Percentiles rank a stretch among this genome's conserved stretches.
These are phyloP conservation scores for Tricladium varicosporioides DNA, from an alignment of 2,329 filamentous ascomycete genomes.

Conservation along the genomic window DNA sequence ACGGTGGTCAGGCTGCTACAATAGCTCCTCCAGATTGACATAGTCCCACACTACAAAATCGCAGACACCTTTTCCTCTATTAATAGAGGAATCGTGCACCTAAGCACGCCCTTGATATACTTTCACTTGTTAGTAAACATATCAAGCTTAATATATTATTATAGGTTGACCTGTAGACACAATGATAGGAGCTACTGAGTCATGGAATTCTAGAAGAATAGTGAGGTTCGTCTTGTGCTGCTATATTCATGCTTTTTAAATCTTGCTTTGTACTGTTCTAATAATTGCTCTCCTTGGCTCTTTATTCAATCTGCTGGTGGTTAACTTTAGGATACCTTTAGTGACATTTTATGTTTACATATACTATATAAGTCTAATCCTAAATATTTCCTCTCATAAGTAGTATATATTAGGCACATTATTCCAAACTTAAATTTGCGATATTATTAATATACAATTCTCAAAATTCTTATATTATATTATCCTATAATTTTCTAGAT, in stretches of 20 bases:
- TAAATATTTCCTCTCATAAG: conserved; percentile 22
- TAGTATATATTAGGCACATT: conserved; percentile 19
- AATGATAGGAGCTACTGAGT: conserved; percentile 20
- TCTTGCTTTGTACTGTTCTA: conserved; percentile 15
- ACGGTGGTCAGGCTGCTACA: conserved; percentile 15
- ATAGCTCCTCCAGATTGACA: conserved; percentile 16
- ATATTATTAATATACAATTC: conserved; percentile 16
- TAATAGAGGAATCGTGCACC: conserved; percentile 15
- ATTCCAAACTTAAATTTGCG: conserved; percentile 5
- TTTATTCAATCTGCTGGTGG: conserved; percentile 15
- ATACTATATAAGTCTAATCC: conserved; percentile 18
- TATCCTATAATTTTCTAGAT: conserved; percentile 14
- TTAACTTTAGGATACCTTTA: conserved; percentile 19
- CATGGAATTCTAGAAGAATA: conserved; percentile 19
- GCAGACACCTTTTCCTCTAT: conserved; percentile 18
- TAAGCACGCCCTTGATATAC: conserved; percentile 19
- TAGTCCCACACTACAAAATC: conserved; percentile 21
- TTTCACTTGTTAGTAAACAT: conserved; percentile 19
- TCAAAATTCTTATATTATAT: conserved; percentile 15
- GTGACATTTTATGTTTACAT: conserved; percentile 21
- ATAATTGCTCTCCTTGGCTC: conserved; percentile 8
- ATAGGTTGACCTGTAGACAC: conserved; percentile 7
- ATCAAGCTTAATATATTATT: conserved; percentile 18
- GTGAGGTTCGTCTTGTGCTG: conserved; percentile 6
- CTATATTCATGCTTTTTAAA: conserved; percentile 14